phyloP scores from a whole-genome alignment of 1,284 basidiomycete species.

The Apiotrichum akiyoshidainum region DNA sequence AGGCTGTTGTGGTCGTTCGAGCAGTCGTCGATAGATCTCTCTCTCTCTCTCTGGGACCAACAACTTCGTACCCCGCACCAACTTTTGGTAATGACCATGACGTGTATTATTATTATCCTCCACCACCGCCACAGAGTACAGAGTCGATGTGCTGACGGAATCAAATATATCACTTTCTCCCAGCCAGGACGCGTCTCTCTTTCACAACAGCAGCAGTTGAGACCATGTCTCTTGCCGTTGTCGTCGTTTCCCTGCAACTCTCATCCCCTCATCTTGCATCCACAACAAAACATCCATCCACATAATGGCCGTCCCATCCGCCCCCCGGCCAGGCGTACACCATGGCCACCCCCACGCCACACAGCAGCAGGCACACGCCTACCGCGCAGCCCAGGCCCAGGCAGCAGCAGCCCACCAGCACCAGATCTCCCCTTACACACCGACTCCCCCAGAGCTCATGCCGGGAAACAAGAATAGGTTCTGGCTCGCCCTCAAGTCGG shows the following conservation, averaged over 20 bases:
- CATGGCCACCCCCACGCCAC: conserved; percentile 2
- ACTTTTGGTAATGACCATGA: conserved; percentile 13
- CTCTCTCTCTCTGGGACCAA: no score
- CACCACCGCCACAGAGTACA: no score
- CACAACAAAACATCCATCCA: conserved; percentile 1
- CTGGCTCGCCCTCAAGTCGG: conserved; percentile 38
- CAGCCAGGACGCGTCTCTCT: not conserved
- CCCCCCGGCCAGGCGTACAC: conserved; percentile 10
- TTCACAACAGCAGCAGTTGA: not conserved
- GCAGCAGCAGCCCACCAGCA: conserved; percentile 5
- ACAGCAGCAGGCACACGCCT: conserved; percentile 1
- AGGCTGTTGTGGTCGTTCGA: not conserved
- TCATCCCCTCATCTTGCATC: conserved; percentile 4
- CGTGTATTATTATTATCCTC: conserved; percentile 4
- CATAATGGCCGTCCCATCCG: conserved; percentile 19
- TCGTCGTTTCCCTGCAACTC: not conserved
- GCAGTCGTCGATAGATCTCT: no score
- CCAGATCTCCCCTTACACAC: conserved; percentile 26
- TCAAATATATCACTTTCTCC: conserved; percentile 10
- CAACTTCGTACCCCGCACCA: conserved; percentile 1
- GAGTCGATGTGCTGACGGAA: no score
- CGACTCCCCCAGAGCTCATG: conserved; percentile 27
- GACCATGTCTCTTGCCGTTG: no score
- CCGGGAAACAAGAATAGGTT: conserved; percentile 34
- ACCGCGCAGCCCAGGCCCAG: not conserved